Evolutionary conservation across 106 monocot species (phyloP), one percentile per base, ranked within the genome.

Genomic region (Xerophyta viscosa): DNA sequence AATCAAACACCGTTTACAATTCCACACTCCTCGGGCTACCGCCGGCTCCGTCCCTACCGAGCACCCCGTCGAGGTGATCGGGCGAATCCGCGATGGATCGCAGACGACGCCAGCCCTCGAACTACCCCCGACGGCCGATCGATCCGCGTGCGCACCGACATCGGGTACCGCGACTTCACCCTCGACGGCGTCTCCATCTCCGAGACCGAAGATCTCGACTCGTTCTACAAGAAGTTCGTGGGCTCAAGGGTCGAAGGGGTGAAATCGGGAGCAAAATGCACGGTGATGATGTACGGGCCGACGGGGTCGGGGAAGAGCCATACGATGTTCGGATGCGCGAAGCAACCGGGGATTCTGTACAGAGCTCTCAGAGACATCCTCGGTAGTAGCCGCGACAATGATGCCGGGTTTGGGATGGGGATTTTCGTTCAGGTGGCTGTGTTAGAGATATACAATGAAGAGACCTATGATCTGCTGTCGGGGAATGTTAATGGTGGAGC

Each of bases 301-400:
- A 98, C 96, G 4, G 96, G 96, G 4, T 66, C 96, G 1, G 96
- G 96, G 27, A 98, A 98, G 71, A 98, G 96, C 67, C 90, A 98
- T 50, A 90, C 96, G 23, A 98, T 98, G 89, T 98, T 98, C 27
- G 89, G 96, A 5, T 76, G 73, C 53, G 4, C 71, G 23, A 82
- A 71, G 64, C 45, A 98, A 50, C 78, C 78, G 0, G 96, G 96
- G 41, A 98, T 98, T 22, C 89, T 98, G 25, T 98, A 98, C 66
- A 61, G 78, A 33, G 96, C 96, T 13, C 65, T 98, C 9, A 86
- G 48, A 68, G 85, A 90, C 26, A 98, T 98, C 1, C 41, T 98
- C n/a, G 62, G 57, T 8, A 54, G 53, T 46, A 19, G 21, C 8
- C 54, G 57, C 1, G 52, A 43, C 4, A 72, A 86, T 42, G 66